Percentiles rank a stretch among this genome's conserved stretches.
Evolutionary conservation across 495 filamentous ascomycete genomes (phyloP).

Genomic region (Xylaria flabelliformis): DNA sequence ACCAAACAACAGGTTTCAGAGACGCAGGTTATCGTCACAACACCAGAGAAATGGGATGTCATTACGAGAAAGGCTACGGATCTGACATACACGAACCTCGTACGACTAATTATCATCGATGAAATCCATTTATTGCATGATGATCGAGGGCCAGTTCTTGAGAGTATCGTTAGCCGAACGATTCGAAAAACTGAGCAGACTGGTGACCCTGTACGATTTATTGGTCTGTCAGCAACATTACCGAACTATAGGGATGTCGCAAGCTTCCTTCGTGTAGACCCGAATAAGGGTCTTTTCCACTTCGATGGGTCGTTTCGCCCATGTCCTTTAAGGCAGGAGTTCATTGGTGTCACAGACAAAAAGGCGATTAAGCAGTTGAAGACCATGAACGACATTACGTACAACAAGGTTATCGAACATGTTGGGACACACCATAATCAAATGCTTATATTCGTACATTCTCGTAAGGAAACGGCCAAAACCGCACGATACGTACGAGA

Average conservation of each 20-base stretch:
- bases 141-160: slow-evolving; percentile 93
- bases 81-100: slow-evolving; percentile 94
- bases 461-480: slow-evolving; percentile 96
- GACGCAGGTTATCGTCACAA: slow-evolving; percentile 98
- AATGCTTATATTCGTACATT: slow-evolving; percentile 99
- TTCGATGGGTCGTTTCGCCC: slow-evolving; percentile 95
- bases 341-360: slow-evolving; percentile 96
- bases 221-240: slow-evolving; percentile 92
- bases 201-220: slow-evolving; percentile 85
- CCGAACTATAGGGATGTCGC: slow-evolving; percentile 98
- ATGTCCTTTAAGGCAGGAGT: slow-evolving; percentile 93
- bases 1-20: slow-evolving; percentile 98
- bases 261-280: slow-evolving; percentile 92
- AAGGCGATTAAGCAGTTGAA: slow-evolving; percentile 99
- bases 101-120: slow-evolving; percentile 93
- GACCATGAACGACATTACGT: slow-evolving; percentile 99
- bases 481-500: slow-evolving; percentile 95
- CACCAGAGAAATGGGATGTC: slow-evolving; percentile 98
- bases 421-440: slow-evolving; percentile 89
- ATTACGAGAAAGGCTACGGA: slow-evolving; percentile 98
- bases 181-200: slow-evolving; percentile 93
- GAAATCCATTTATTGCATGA: slow-evolving; percentile 98
- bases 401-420: slow-evolving; percentile 96
- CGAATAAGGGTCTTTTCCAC: slow-evolving; percentile 85
- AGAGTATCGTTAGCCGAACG: slow-evolving; percentile 95